These are phyloP conservation scores for Myxozyma geophila DNA, from an alignment of 805 yeast species.

Conservation along the genomic window DNA sequence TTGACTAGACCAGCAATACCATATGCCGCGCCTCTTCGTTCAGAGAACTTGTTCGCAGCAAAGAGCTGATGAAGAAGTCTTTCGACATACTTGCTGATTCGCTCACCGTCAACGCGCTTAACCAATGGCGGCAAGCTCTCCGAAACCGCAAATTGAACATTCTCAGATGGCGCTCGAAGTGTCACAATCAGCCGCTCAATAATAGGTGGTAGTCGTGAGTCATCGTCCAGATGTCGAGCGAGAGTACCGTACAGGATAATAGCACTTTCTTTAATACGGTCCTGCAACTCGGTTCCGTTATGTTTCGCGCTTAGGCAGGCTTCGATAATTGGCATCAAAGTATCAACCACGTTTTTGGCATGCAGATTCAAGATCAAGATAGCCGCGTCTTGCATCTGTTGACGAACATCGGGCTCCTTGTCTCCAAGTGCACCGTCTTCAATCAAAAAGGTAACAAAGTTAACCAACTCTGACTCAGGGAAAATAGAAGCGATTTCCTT, in stretches of 20 bases:
- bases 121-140: conserved; percentile 86
- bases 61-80: conserved; percentile 64
- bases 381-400: conserved; percentile 90
- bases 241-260: conserved; percentile 89
- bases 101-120: conserved; percentile 50
- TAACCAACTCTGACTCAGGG: conserved; percentile 48
- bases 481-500: conserved; percentile 59
- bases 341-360: conserved; percentile 71
- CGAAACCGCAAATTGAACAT: conserved; percentile 85
- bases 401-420: conserved; percentile 69
- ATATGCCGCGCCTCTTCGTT: conserved; percentile 93
- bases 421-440: conserved; percentile 69
- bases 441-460: conserved; percentile 66
- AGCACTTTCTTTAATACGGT: conserved; percentile 72
- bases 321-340: conserved; percentile 82
- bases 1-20: conserved; percentile 93
- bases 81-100: conserved; percentile 58
- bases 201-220: conserved; percentile 64
- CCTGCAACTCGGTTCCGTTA: conserved; percentile 51
- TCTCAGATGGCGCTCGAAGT: conserved; percentile 83
- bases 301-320: conserved; percentile 50
- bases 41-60: conserved; percentile 51
- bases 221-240: conserved; percentile 80
- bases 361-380: conserved; percentile 66
- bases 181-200: conserved; percentile 73